Base-by-base conservation (phyloP, 192 early-diverging fungal species). In the Lobosporangium transversale region DNA sequence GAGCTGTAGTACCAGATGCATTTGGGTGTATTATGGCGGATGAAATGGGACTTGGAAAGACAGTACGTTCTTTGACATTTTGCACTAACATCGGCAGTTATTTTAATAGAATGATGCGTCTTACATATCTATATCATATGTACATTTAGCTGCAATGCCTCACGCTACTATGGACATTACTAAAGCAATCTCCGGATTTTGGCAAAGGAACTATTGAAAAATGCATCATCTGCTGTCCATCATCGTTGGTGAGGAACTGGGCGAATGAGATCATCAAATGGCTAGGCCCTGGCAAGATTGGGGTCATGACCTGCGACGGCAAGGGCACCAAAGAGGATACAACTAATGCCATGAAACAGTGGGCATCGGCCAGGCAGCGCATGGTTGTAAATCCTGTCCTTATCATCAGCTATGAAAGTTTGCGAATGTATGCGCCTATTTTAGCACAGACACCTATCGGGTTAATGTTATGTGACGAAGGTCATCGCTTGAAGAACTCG, bases 11-110 rank as follows among this genome's bases (percentile, higher is more conserved):
- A 31, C 80, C 87, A 24, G 84, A 90, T 68, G 92, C 93, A 1
- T 93, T 85, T 70, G 98, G 85, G 8, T 97, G 95, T 62, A 99
- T 99, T 53, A 98, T 99, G 96, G 98, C 98, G 1, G 98, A 99
- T 80, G 98, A 99, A 68, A 97, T 98, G 93, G 93, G 93, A 23
- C 73, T 94, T 23, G 93, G 94, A 29, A 95, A 95, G 74, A 94
- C 94, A 3, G 87, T 89, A 86, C 50, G 14, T 42, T 32, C 47
- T 26, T 50, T 50, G 45, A 18, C n/a, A n/a, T n/a, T n/a, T n/a
- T n/a, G n/a, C n/a, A n/a, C n/a, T n/a, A n/a, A n/a, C n/a, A n/a
- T n/a, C n/a, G n/a, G n/a, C n/a, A n/a, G n/a, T n/a, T n/a, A n/a
- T n/a, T n/a, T n/a, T n/a, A n/a, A n/a, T n/a, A n/a, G n/a, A n/a